These are phyloP conservation scores for Dipteronia dyeriana DNA, from an alignment of 345 rosid genomes.

Conservation along the genomic window DNA sequence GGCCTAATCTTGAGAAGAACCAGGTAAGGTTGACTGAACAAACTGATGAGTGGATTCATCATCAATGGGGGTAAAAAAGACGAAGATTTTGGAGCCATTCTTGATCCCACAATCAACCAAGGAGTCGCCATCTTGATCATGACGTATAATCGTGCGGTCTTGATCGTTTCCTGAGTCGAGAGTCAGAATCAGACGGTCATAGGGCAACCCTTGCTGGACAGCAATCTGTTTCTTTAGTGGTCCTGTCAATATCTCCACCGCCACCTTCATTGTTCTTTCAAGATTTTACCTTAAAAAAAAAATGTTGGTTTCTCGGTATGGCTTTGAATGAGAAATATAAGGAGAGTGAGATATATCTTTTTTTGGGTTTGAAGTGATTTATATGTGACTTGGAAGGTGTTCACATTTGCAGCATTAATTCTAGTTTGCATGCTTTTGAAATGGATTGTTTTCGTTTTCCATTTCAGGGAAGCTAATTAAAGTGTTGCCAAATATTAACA, in stretches of 20 bases:
- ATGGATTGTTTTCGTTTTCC: background rate
- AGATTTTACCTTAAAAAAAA: too few relatives aligned
- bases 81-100: conserved; percentile 63
- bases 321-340: background rate
- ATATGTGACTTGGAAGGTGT: conserved; percentile 12
- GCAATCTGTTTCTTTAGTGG: conserved; percentile 54
- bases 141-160: conserved; percentile 12
- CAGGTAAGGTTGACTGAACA: background rate
- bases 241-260: conserved; percentile 75
- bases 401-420: conserved; percentile 26
- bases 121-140: conserved; percentile 40
- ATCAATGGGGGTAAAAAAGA: conserved; percentile 47
- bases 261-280: conserved; percentile 53
- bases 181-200: conserved; percentile 53
- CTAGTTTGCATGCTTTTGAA: conserved; percentile 23
- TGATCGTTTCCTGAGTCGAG: conserved; percentile 27
- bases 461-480: too few relatives aligned
- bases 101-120: conserved; percentile 49
- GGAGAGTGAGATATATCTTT: background rate
- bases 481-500: background rate
- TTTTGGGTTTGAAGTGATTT: background rate
- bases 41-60: conserved; percentile 18
- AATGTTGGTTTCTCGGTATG: background rate
- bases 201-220: conserved; percentile 42
- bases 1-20: background rate